Base-by-base conservation (phyloP, 2,329 filamentous ascomycete genomes). In the Fusarium odoratissimum region DNA sequence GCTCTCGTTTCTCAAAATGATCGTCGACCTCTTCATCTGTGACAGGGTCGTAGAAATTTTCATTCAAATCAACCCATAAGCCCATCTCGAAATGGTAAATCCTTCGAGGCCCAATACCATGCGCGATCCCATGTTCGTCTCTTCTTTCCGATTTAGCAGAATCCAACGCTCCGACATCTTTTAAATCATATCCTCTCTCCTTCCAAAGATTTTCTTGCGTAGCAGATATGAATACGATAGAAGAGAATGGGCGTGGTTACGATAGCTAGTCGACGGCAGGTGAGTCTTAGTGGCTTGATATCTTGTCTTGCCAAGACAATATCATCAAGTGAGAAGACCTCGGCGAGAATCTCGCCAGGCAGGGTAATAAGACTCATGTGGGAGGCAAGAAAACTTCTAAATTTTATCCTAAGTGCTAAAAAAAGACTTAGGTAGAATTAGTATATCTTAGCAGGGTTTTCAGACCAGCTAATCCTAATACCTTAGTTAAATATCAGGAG, bases 231-330 rank as follows among this genome's bases (percentile, higher is more conserved):
- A 7, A 69, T 21, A 23, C 46, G 17, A 8, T 55, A 44, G 33
- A 69, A 69, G 2, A 69, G 65, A 3, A 21, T 10, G 6, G 59
- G 40, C 8, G 67, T 42, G 10, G 52, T 25, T 14, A 45, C 40
- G 1, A 6, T 3, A 7, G 31, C 28, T 5, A 69, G 19, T 16
- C 31, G 25, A 25, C 19, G 52, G 3, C 59, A 69, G 21, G 37
- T 38, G 14, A 69, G 59, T 6, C 67, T 54, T 12, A 55, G 23
- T 4, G 67, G 58, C 23, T 64, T 55, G 37, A 69, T 21, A 37
- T 69, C 65, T 45, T 35, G n/a, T 21, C 38, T 49, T 1, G 46
- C 38, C 19, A 64, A 25, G 30, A 42, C n/a, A 64, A 25, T n/a
- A 35, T 8, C 25, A 5, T 42, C 25, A 17, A n/a, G 17, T 1